Evolutionary conservation across 352 stramenopile species (phyloP).

Genomic region (Phytopythium montanum): DNA sequence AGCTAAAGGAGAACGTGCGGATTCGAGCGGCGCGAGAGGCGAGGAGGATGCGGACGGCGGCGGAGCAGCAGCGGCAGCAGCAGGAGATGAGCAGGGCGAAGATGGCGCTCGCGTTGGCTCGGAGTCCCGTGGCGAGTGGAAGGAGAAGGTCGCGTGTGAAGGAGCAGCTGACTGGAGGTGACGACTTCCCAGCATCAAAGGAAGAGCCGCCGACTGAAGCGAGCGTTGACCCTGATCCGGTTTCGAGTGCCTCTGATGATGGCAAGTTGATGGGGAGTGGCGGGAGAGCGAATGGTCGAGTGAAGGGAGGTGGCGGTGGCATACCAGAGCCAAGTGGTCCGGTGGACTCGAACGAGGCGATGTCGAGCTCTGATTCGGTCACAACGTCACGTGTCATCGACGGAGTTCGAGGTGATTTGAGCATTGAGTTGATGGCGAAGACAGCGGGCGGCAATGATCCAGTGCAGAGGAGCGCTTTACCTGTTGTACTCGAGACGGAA

Average conservation of each 20-base stretch:
- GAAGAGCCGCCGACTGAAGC: background rate
- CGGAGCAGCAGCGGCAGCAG: constrained; percentile 16
- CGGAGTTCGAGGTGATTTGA: no score
- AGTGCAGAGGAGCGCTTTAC: no score
- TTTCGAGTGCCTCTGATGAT: no score
- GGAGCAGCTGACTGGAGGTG: background rate
- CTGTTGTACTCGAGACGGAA: no score
- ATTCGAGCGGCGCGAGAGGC: constrained; percentile 51
- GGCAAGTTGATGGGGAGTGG: background rate
- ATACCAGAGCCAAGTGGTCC: no score
- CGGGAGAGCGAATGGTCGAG: background rate
- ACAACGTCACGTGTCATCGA: no score
- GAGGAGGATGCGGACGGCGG: constrained; percentile 14
- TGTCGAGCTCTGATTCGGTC: no score
- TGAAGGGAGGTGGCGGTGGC: background rate
- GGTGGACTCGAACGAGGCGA: no score
- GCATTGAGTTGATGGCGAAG: no score
- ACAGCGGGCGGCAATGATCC: no score
- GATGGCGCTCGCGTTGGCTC: background rate
- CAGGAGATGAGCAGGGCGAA: constrained; percentile 6
- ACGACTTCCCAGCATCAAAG: background rate
- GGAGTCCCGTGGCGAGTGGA: background rate
- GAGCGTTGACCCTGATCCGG: background rate
- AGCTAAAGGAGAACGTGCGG: constrained; percentile 69
- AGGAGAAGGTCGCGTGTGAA: background rate